Base-by-base conservation (phyloP, 257 asterid genomes). In the Leptodermis oblonga region DNA sequence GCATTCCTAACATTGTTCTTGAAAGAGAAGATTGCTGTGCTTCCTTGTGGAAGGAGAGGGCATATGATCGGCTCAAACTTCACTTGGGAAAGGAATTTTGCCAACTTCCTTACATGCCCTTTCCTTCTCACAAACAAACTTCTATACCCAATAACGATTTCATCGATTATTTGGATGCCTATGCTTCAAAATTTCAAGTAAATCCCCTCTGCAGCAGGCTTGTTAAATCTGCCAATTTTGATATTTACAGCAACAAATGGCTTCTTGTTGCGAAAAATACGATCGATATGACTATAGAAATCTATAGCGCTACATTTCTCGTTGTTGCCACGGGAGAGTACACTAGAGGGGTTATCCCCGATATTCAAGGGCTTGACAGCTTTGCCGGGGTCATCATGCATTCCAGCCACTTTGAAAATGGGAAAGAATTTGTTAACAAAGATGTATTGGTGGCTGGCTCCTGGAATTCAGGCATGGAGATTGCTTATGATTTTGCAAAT, bases 401-500 rank as follows among this genome's bases (percentile, higher is more conserved):
- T 26, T 78, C 89, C 1, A 69, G 70, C 43, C 17, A 30, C 0
- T 89, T 84, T 42, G 67, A 51, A 14, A 80, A 74, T 0, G 90
- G 95, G 0, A 18, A 6, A 22, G 62, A 26, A 1, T 85, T 70
- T 30, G 28, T 42, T 2, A 43, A 20, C 1, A 78, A 46, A 39
- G 37, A 77, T 0, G 90, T 84, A 0, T 58, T 87, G 28, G 90
- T 87, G 4, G 84, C 87, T 22, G 92, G 92, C 8, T 71, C 85
- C 10, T 90, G 96, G 4, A 89, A 89, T 33, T 89, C 96, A 1
- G 96, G 90, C 0, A 86, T 86, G 95, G 95, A 89, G 52, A 83
- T 87, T 12, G 89, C 96, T 0, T 66, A n/a, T n/a, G n/a, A n/a
- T n/a, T n/a, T n/a, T n/a, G n/a, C n/a, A n/a, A n/a, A n/a, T n/a